Base-by-base conservation (phyloP, 2,329 filamentous ascomycete species). In the Pyrenophora graminea region DNA sequence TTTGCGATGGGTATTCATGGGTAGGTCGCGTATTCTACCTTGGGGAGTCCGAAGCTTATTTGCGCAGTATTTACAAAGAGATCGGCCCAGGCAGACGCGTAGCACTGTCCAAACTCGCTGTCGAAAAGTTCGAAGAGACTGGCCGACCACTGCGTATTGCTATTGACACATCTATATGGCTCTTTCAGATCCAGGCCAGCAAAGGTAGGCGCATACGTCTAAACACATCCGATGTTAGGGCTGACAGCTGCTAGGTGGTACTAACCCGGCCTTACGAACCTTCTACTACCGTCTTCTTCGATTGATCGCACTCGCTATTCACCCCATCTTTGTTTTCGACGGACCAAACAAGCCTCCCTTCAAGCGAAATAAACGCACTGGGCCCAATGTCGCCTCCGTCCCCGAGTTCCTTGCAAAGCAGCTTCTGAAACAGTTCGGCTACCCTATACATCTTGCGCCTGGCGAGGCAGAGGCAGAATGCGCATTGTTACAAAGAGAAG, bases 391-490 rank as follows among this genome's bases (percentile, higher is more conserved):
- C 43, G 83, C 87, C 66, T 80, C 83, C 48, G 78, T 91, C 51
- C 81, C 90, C 56, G 85, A 85, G 32, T 85, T 89, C 38, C 84
- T 91, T 54, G 91, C 90, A 1, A 97, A 96, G 74, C 85, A 88
- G 40, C 76, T 97, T 4, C 85, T 97, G 39, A 85, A 87, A 42
- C 78, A 94, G 1, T 97, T 97, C 71, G 91, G 89, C 1, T 95
- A 96, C 66, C 83, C 86, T 1, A 83, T 84, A 41, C 91, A 97
- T 71, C 85, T 91, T 65, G 94, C 94, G 5, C 94, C 93, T 0
- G 94, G 94, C 8, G 94, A 99, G 70, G 94, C 93, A 3, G 94
- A 99, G 71, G 94, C 94, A 1, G 94, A 99, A 75, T 99, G 94
- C 61, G 94, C 94, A 0, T 76, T 94, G 13, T 74, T 99, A 3